Percentiles rank a stretch among this genome's conserved stretches.
These are phyloP conservation scores for Fusarium armeniacum DNA, from an alignment of 2,329 filamentous ascomycete genomes.

Conservation along the genomic window DNA sequence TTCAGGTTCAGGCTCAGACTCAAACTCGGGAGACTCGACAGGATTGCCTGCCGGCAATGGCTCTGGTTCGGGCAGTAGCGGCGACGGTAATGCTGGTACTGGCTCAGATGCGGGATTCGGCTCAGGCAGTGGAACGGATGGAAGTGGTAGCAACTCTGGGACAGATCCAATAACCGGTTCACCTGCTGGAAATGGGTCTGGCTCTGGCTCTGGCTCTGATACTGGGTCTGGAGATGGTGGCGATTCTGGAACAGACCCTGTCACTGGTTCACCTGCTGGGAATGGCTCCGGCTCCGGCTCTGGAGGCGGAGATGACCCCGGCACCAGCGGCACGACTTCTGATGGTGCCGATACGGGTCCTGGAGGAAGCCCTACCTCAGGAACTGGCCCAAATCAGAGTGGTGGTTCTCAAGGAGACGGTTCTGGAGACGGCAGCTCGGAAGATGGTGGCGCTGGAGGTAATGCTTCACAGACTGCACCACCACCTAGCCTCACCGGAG, in stretches of 20 bases:
- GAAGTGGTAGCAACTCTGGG: neutral
- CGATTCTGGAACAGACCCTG: neutral
- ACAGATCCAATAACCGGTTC: neutral
- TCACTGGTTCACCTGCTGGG: neutral
- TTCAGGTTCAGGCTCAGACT: too few species aligned
- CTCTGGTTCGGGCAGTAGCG: neutral
- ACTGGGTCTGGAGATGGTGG: neutral
- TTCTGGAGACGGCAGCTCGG: neutral
- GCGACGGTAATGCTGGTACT: neutral
- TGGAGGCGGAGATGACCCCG: neutral
- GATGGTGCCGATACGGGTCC: neutral
- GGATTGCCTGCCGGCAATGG: neutral
- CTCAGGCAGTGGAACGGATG: neutral
- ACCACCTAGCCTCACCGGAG: neutral
- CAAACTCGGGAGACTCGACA: neutral
- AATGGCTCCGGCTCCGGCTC: conserved; percentile 4
- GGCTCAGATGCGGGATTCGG: neutral
- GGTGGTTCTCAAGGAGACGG: neutral
- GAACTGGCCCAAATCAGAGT: neutral
- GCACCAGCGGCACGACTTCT: neutral
- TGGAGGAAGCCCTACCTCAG: neutral
- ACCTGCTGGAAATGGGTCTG: neutral
- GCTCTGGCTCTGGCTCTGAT: neutral
- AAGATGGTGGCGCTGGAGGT: neutral
- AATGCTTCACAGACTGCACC: neutral